Evolutionary conservation across 768 basidiomycete species (phyloP).

Genomic region (Austroboletus eburneus): DNA sequence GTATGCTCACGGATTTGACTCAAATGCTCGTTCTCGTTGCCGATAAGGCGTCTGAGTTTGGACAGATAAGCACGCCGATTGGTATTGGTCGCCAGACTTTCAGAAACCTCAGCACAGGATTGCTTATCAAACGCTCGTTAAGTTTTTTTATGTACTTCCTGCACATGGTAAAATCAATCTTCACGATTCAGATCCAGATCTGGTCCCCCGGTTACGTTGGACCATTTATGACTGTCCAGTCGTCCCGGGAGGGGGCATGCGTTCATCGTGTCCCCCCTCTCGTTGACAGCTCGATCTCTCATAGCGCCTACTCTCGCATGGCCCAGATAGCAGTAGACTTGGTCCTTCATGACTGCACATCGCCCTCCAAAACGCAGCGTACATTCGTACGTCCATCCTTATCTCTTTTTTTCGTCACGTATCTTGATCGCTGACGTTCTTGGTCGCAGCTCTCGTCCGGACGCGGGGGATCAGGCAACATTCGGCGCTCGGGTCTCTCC

Average conservation of each 20-base stretch:
- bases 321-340: slow-evolving; percentile 1
- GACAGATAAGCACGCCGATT: slow-evolving; percentile 17
- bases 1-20: background rate
- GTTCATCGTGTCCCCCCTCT: background rate
- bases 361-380: slow-evolving; percentile 3
- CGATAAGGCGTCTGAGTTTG: slow-evolving; percentile 1
- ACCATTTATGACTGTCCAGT: slow-evolving; percentile 17
- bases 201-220: background rate
- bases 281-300: background rate
- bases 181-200: slow-evolving; percentile 4
- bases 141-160: background rate
- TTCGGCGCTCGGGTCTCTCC: slow-evolving; percentile 2
- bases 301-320: slow-evolving; percentile 6
- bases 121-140: slow-evolving; percentile 16
- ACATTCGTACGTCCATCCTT: slow-evolving; percentile 14
- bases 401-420: no score
- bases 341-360: background rate
- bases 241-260: background rate
- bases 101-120: background rate
- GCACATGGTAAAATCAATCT: background rate
- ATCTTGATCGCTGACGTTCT: background rate
- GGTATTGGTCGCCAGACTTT: slow-evolving; percentile 11
- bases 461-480: slow-evolving; percentile 22
- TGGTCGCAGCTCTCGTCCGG: slow-evolving; percentile 16
- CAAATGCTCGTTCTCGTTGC: background rate